A percentile compares a stretch with the other conserved stretches of the same genome.
Evolutionary conservation across 2,329 filamentous ascomycete species (phyloP).

Genomic region (Acrocalymma vagum): DNA sequence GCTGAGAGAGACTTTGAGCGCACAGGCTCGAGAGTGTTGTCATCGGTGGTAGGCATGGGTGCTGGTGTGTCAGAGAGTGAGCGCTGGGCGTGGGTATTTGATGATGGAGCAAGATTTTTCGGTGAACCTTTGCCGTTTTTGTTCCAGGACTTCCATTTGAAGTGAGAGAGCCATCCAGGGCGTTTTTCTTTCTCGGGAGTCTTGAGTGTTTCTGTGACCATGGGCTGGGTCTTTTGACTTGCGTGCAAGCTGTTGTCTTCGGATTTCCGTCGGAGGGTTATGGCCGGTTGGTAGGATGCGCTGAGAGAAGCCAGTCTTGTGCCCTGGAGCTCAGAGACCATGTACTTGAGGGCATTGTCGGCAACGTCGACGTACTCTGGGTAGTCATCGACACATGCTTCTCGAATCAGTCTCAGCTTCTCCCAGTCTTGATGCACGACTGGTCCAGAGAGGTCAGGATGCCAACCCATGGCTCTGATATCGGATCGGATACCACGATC

Average conservation of each 20-base stretch:
- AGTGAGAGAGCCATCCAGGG: constrained; percentile 37
- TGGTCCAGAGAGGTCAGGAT: constrained; percentile 51
- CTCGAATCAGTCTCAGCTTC: constrained; percentile 55
- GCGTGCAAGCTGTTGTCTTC: no score
- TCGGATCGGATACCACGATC: constrained; percentile 55
- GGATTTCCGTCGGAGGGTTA: constrained; percentile 26
- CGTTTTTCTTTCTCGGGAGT: constrained; percentile 38
- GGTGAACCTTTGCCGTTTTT: constrained; percentile 31
- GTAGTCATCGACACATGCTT: constrained; percentile 53
- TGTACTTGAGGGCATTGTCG: constrained; percentile 53
- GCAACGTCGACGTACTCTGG: constrained; percentile 54
- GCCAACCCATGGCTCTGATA: constrained; percentile 58
- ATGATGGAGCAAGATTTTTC: constrained; percentile 25
- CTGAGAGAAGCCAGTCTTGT: constrained; percentile 27
- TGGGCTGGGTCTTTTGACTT: background rate
- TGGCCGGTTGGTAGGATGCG: constrained; percentile 22
- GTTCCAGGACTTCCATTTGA: constrained; percentile 38
- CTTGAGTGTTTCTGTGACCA: constrained; percentile 16
- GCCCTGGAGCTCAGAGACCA: constrained; percentile 46
- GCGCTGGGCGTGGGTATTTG: constrained; percentile 30
- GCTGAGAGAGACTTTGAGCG: constrained; percentile 46
- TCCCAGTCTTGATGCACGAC: constrained; percentile 44
- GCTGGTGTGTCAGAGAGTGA: constrained; percentile 33
- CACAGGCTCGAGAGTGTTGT: constrained; percentile 30
- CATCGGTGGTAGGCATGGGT: constrained; percentile 16